Percentiles rank a stretch among this genome's conserved stretches.
These are phyloP conservation scores for Arachnomyces sp. DNA, from an alignment of 2,329 filamentous ascomycete genomes.

Conservation along the genomic window DNA sequence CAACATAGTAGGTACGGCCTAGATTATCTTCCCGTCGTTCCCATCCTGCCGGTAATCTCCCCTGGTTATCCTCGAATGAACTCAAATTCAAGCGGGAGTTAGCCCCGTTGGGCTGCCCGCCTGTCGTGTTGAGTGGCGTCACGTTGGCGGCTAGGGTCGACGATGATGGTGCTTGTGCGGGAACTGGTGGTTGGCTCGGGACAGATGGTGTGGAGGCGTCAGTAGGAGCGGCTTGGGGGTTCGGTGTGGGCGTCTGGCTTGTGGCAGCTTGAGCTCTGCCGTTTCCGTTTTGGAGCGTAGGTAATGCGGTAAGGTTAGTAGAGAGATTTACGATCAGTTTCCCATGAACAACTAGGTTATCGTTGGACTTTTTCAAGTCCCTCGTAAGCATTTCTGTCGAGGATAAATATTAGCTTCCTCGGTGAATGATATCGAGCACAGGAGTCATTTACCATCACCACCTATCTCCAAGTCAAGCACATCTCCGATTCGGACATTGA, in stretches of 20 bases:
- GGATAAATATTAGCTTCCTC: slow-evolving; percentile 20
- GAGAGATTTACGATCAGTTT: slow-evolving; percentile 96
- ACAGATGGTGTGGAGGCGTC: slow-evolving; percentile 22
- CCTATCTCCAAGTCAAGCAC: slow-evolving; percentile 84
- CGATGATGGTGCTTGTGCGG: slow-evolving; percentile 26
- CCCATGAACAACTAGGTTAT: slow-evolving; percentile 94
- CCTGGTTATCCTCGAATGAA: slow-evolving; percentile 94
- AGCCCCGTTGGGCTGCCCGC: slow-evolving; percentile 28
- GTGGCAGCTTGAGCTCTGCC: slow-evolving; percentile 15
- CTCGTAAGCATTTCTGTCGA: slow-evolving; percentile 83
- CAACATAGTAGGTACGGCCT: slow-evolving; percentile 93
- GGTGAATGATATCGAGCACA: slow-evolving; percentile 14
- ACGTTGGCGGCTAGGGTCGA: slow-evolving; percentile 32
- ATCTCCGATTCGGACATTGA: slow-evolving; percentile 92
- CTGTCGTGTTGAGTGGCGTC: slow-evolving; percentile 32
- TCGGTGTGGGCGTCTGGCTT: slow-evolving; percentile 1
- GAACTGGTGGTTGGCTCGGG: slow-evolving; percentile 20
- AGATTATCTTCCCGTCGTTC: slow-evolving; percentile 92
- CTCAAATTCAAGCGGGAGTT: slow-evolving; percentile 57
- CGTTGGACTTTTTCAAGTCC: slow-evolving; percentile 94
- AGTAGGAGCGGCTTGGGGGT: slow-evolving; percentile 1
- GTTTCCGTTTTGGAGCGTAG: slow-evolving; percentile 39
- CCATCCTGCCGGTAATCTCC: slow-evolving; percentile 86
- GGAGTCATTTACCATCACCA: slow-evolving; percentile 65
- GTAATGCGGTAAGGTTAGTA: slow-evolving; percentile 72